Percentiles rank a stretch among this genome's conserved stretches.
phyloP scores from a whole-genome alignment of 495 filamentous ascomycete species.

The Lindgomyces ingoldianus region DNA sequence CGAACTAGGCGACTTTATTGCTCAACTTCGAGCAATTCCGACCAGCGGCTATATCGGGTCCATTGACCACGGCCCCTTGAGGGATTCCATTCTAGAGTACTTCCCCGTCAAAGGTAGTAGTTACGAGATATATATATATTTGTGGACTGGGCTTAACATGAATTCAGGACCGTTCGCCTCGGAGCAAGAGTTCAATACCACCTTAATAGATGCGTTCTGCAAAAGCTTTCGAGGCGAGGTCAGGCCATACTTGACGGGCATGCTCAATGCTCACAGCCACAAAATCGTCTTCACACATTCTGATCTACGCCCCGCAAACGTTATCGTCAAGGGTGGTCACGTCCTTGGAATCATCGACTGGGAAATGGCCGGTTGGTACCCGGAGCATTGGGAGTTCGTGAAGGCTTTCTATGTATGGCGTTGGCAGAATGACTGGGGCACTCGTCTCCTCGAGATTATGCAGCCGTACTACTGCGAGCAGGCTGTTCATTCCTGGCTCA shows the following conservation, averaged over 20 bases:
- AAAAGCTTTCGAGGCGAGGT: too few species aligned
- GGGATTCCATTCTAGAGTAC: constrained; percentile 18
- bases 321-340: not conserved
- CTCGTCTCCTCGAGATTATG: too few species aligned
- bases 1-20: constrained; percentile 7
- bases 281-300: not conserved
- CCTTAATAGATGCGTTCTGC: too few species aligned
- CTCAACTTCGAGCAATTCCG: constrained; percentile 16
- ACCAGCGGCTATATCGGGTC: constrained; percentile 6
- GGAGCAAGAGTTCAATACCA: too few species aligned
- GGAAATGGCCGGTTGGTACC: not conserved
- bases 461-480: too few species aligned
- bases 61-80: constrained; percentile 5
- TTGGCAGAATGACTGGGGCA: not conserved
- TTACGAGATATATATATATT: too few species aligned
- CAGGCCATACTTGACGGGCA: too few species aligned
- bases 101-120: too few species aligned
- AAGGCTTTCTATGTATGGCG: not conserved
- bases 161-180: too few species aligned
- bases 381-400: not conserved
- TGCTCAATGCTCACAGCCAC: too few species aligned
- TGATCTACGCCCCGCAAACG: not conserved
- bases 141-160: too few species aligned
- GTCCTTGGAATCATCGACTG: not conserved
- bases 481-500: too few species aligned